Evolutionary conservation across 1,284 basidiomycete genomes (phyloP).

Genomic region (Sporisorium scitamineum): DNA sequence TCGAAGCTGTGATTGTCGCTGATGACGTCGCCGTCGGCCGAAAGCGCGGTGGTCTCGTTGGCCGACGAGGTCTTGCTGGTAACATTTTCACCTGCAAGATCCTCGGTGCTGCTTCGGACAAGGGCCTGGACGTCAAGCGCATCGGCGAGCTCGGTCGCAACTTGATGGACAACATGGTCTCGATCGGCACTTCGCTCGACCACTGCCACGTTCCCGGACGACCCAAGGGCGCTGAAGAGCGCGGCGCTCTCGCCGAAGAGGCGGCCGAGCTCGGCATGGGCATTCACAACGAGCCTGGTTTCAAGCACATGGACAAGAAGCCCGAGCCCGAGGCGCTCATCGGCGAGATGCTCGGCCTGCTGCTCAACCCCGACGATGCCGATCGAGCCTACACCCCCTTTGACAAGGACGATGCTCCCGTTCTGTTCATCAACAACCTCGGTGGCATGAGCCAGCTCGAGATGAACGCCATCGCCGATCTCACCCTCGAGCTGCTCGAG

Average conservation of each 20-base stretch:
- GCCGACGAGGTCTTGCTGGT: slow-evolving; percentile 71
- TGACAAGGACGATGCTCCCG: slow-evolving; percentile 70
- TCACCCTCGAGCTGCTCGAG: slow-evolving; percentile 71
- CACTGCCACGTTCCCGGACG: slow-evolving; percentile 76
- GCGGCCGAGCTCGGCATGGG: slow-evolving; percentile 74
- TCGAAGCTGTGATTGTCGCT: slow-evolving; percentile 72
- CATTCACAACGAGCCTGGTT: slow-evolving; percentile 76
- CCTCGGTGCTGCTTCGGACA: slow-evolving; percentile 64
- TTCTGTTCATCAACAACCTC: slow-evolving; percentile 74
- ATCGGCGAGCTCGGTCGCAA: slow-evolving; percentile 73
- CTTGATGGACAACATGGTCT: slow-evolving; percentile 73
- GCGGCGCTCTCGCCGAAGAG: slow-evolving; percentile 64
- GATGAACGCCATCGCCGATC: slow-evolving; percentile 73
- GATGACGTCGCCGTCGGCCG: slow-evolving; percentile 72
- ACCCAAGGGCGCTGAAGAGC: slow-evolving; percentile 60
- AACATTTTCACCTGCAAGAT: slow-evolving; percentile 70
- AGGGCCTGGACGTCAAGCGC: slow-evolving; percentile 58
- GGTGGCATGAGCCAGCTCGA: slow-evolving; percentile 75
- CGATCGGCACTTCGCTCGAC: slow-evolving; percentile 74
- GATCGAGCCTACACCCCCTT: slow-evolving; percentile 70
- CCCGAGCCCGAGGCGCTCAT: slow-evolving; percentile 59
- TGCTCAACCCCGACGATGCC: slow-evolving; percentile 71
- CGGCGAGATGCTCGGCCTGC: slow-evolving; percentile 61
- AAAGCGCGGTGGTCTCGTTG: slow-evolving; percentile 71
- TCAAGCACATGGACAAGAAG: slow-evolving; percentile 68